A percentile compares a stretch with the other conserved stretches of the same genome.
Evolutionary conservation across 2,329 filamentous ascomycete species (phyloP).

Genomic region (Botryosphaeria dothidea): DNA sequence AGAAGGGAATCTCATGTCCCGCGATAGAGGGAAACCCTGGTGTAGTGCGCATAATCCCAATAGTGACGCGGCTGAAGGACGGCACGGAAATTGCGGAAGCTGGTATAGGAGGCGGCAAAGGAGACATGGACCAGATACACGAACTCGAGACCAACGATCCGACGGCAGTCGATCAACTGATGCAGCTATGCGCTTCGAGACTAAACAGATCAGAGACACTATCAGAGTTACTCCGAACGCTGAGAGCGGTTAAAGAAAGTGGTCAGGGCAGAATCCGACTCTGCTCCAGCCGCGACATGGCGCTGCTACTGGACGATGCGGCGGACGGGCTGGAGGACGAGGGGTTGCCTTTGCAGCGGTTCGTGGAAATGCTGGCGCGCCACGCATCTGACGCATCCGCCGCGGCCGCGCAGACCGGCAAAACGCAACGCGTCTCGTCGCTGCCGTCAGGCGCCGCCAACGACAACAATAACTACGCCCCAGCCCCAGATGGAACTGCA

Average conservation of each 20-base stretch:
- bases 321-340: slow-evolving; percentile 30
- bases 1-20: slow-evolving; percentile 66
- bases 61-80: slow-evolving; percentile 64
- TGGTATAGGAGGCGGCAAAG: slow-evolving; percentile 77
- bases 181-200: slow-evolving; percentile 49
- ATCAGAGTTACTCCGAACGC: slow-evolving; percentile 35
- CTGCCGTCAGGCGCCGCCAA: background rate
- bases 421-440: slow-evolving; percentile 2
- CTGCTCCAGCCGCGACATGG: slow-evolving; percentile 29
- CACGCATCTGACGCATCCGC: slow-evolving; percentile 4
- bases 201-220: slow-evolving; percentile 38
- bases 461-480: background rate
- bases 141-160: slow-evolving; percentile 61
- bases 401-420: background rate
- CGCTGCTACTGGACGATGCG: slow-evolving; percentile 23
- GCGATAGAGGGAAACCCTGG: slow-evolving; percentile 47
- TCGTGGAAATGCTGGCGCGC: slow-evolving; percentile 30
- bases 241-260: slow-evolving; percentile 29
- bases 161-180: slow-evolving; percentile 53
- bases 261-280: slow-evolving; percentile 29
- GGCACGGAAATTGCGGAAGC: slow-evolving; percentile 69
- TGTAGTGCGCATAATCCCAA: slow-evolving; percentile 75
- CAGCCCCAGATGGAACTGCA: background rate
- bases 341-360: slow-evolving; percentile 33
- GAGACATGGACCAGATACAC: slow-evolving; percentile 68